Evolutionary conservation across 2,329 filamentous ascomycete species (phyloP).

Genomic region (Pseudogymnoascus sp.): DNA sequence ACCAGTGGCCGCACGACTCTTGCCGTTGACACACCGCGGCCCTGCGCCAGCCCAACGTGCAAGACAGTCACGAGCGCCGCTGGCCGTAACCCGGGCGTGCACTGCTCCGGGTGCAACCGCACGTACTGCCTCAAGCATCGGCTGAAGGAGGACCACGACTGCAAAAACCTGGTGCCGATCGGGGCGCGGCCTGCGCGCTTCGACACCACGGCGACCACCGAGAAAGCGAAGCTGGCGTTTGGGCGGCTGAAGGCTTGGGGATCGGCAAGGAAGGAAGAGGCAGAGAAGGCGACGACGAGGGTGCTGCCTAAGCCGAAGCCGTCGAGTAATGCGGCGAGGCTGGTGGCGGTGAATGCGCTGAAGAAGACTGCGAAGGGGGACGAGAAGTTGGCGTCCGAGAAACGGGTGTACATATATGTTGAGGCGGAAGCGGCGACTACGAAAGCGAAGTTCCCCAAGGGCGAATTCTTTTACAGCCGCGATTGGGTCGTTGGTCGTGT

Average conservation of each 20-base stretch:
- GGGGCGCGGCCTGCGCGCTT: constrained; percentile 40
- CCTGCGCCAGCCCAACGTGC: constrained; percentile 58
- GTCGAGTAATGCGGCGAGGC: constrained; percentile 52
- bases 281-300: constrained; percentile 35
- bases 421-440: constrained; percentile 85
- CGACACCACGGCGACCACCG: constrained; percentile 40
- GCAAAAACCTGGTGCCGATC: constrained; percentile 60
- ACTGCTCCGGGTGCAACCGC: constrained; percentile 63
- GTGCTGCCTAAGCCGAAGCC: constrained; percentile 56
- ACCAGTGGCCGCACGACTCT: constrained; percentile 39
- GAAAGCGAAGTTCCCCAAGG: constrained; percentile 72
- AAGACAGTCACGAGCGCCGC: constrained; percentile 59
- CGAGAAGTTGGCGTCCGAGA: constrained; percentile 67
- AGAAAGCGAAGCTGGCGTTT: constrained; percentile 66
- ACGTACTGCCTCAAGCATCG: constrained; percentile 74
- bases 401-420: constrained; percentile 82
- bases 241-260: constrained; percentile 75
- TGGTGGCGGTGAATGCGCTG: constrained; percentile 65
- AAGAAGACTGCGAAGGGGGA: constrained; percentile 90
- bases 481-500: constrained; percentile 88
- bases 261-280: constrained; percentile 58
- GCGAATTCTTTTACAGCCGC: constrained; percentile 69
- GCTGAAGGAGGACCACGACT: constrained; percentile 74
- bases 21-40: constrained; percentile 52
- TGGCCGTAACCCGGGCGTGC: constrained; percentile 47